These are phyloP conservation scores for Cryphonectria nitschkei DNA, from an alignment of 2,329 filamentous ascomycete genomes.

Conservation along the genomic window DNA sequence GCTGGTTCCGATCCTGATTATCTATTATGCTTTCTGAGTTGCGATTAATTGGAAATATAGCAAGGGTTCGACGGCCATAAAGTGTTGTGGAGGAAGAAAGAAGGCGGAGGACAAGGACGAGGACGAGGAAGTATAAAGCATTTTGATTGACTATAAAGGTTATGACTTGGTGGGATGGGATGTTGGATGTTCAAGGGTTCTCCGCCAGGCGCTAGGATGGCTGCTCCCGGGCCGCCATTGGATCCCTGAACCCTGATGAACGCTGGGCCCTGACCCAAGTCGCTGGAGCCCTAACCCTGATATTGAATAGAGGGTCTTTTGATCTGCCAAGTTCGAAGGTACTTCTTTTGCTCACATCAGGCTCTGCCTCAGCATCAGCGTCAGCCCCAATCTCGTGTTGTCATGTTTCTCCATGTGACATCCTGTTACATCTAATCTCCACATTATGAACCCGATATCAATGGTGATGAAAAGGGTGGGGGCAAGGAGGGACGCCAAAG, in stretches of 20 bases:
- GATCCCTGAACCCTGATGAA: neutral
- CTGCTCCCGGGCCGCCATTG: neutral
- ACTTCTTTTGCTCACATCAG: neutral
- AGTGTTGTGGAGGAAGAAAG: neutral
- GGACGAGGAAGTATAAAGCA: neutral
- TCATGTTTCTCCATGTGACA: neutral
- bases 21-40: neutral
- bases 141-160: neutral
- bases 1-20: neutral
- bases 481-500: too few relatives aligned
- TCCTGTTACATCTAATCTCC: neutral
- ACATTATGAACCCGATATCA: neutral
- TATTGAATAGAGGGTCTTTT: neutral
- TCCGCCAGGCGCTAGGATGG: neutral
- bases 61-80: neutral
- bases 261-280: neutral
- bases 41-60: neutral
- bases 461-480: neutral
- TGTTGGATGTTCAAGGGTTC: neutral
- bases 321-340: neutral
- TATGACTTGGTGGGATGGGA: neutral
- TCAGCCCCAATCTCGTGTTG: neutral
- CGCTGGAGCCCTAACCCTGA: neutral
- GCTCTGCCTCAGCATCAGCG: neutral
- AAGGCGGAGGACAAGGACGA: neutral